A percentile compares a stretch with the other conserved stretches of the same genome.
phyloP scores from a whole-genome alignment of 2,329 filamentous ascomycete species.

The Penicillium frequentans region DNA sequence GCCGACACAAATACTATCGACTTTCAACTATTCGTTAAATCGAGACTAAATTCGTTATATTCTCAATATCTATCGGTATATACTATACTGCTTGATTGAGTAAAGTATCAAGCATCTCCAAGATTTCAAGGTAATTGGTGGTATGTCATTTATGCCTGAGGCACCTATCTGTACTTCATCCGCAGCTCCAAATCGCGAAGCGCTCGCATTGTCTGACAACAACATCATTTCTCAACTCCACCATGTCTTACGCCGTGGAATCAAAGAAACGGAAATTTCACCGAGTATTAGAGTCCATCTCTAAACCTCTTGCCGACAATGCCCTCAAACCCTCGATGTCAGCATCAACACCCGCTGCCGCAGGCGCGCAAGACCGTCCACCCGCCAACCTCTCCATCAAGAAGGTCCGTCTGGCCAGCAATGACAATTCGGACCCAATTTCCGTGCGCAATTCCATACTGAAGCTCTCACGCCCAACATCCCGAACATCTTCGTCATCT shows the following conservation, averaged over 20 bases:
- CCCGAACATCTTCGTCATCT: constrained; percentile 31
- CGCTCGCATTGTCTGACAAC: constrained; percentile 6
- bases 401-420: constrained; percentile 32
- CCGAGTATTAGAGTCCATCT: constrained; percentile 46
- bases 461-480: constrained; percentile 27
- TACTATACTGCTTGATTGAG: too few relatives aligned
- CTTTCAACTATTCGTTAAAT: neutral
- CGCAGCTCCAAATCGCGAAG: constrained; percentile 15
- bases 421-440: constrained; percentile 18
- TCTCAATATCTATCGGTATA: neutral
- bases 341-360: constrained; percentile 19
- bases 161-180: constrained; percentile 15
- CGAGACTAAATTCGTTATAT: neutral
- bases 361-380: constrained; percentile 20
- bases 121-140: neutral
- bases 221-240: constrained; percentile 6
- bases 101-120: too few relatives aligned
- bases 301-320: constrained; percentile 31
- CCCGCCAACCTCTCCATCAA: constrained; percentile 34
- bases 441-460: constrained; percentile 27
- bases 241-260: constrained; percentile 47
- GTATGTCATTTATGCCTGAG: constrained; percentile 18
- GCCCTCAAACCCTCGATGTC: constrained; percentile 13
- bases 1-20: neutral
- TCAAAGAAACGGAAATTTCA: constrained; percentile 51